Base-by-base conservation (phyloP, 768 basidiomycete species). In the Lactarius indigo region DNA sequence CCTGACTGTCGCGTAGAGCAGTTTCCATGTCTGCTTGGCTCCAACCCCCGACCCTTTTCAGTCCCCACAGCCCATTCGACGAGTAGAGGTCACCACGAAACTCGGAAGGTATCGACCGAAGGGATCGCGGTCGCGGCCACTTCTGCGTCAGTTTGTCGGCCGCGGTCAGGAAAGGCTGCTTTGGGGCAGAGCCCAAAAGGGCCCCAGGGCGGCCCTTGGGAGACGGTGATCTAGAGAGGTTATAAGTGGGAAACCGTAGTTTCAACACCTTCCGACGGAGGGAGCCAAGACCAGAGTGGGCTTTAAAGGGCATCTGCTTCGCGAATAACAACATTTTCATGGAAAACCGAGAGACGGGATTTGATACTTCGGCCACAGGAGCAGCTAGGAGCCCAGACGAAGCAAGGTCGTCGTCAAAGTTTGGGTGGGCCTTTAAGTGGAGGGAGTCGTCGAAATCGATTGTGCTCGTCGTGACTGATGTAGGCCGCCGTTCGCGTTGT, bases 91-190 rank as follows among this genome's bases (percentile, higher is more conserved):
- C 62, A 3, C 61, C 30, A 28, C 39, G 42, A 56, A 69, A 31
- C 9, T 37, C 55, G 5, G 61, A 59, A 37, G 64, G 62, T 2
- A 35, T 20, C 35, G 55, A 61, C 20, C 68, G 58, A 59, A 79
- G 58, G 17, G 75, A 74, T 42, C 71, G 76, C 33, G 82, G 83
- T 12, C 76, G 73, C 1, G 84, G 84, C 80, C 83, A 85, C 71
- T 84, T 85, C 57, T 79, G 73, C 6, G 84, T 85, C 65, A 85
- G 81, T 68, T 80, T 83, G 63, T 78, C 76, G 31, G 57, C 57
- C 13, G 60, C 26, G 20, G 64, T 62, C 44, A 70, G 23, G 13
- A 20, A 23, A 2, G 59, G 6, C 10, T 35, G 6, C 10, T 35
- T 55, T 39, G 12, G 23, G 8, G 2, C 20, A 33, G 41, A 37